Evolutionary conservation across 164 flowering plant species (phyloP).

Genomic region (Stephania cephalantha): DNA sequence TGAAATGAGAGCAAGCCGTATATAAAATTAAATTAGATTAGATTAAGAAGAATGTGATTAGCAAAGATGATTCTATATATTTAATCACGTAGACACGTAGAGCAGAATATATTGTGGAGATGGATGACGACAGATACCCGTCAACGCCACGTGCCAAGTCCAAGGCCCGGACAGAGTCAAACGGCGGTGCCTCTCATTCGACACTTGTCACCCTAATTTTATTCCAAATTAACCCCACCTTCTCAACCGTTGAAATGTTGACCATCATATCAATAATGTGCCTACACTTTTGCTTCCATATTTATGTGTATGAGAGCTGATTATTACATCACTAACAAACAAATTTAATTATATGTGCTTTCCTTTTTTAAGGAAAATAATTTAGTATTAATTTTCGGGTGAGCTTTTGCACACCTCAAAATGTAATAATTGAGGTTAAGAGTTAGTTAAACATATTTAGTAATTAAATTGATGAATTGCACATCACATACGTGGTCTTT

Average conservation of each 20-base stretch:
- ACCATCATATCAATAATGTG: background rate
- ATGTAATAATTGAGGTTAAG: background rate
- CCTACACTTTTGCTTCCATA: background rate
- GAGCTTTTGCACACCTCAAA: background rate
- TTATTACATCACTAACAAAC: background rate
- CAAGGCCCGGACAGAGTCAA: background rate
- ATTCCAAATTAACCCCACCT: background rate
- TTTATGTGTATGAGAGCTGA: background rate
- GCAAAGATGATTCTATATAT: background rate
- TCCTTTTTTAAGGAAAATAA: no score
- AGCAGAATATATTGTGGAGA: background rate
- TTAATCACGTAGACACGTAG: no score
- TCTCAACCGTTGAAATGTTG: background rate
- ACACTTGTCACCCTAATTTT: background rate
- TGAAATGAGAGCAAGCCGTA: no score
- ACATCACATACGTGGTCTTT: no score
- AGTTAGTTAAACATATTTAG: background rate
- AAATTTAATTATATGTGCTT: no score
- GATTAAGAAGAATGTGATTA: background rate
- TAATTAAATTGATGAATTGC: no score
- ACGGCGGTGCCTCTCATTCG: background rate
- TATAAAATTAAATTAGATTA: no score
- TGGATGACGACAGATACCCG: background rate
- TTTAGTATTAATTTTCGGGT: no score
- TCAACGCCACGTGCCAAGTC: constrained; percentile 1